A percentile compares a stretch with the other conserved stretches of the same genome.
Evolutionary conservation across 2,329 filamentous ascomycete species (phyloP).

Genomic region (Chrysoporthe puriensis): DNA sequence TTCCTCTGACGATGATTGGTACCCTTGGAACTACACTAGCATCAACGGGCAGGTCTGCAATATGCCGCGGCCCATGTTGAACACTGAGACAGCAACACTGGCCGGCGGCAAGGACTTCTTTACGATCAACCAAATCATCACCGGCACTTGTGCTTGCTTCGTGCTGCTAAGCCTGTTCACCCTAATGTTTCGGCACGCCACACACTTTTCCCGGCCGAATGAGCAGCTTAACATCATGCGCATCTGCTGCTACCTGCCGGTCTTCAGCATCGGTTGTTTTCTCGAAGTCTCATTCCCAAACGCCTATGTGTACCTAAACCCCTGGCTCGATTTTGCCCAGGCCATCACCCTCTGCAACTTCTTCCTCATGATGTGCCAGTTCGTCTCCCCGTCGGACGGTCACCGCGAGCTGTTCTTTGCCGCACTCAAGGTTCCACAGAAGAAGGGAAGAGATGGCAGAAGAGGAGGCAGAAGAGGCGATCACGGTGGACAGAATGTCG

Average conservation of each 20-base stretch:
- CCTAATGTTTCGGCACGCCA: constrained; percentile 23
- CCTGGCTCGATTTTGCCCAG: constrained; percentile 45
- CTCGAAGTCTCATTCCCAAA: constrained; percentile 43
- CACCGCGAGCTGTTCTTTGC: constrained; percentile 43
- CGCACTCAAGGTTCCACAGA: constrained; percentile 38
- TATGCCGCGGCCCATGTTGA: constrained; percentile 25
- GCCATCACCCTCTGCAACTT: constrained; percentile 47
- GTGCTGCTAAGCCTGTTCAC: constrained; percentile 24
- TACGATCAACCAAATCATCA: constrained; percentile 27
- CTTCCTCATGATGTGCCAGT: constrained; percentile 49
- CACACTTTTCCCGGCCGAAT: constrained; percentile 44
- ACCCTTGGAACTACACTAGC: constrained; percentile 26
- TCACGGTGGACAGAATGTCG: neutral
- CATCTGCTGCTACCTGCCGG: constrained; percentile 45
- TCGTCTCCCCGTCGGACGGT: constrained; percentile 41
- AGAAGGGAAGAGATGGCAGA: constrained; percentile 30
- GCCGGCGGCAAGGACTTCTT: constrained; percentile 27
- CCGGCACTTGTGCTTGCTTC: constrained; percentile 27
- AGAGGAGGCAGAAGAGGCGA: constrained; percentile 11
- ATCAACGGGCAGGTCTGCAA: constrained; percentile 24
- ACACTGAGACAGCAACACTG: constrained; percentile 22
- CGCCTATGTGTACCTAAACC: constrained; percentile 44
- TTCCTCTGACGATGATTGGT: neutral
- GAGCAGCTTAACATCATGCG: constrained; percentile 49
- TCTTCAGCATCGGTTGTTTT: constrained; percentile 45